Evolutionary conservation across 805 yeast species (phyloP), one percentile per base, ranked within the genome.

Genomic region (Blastobotrys robertii): DNA sequence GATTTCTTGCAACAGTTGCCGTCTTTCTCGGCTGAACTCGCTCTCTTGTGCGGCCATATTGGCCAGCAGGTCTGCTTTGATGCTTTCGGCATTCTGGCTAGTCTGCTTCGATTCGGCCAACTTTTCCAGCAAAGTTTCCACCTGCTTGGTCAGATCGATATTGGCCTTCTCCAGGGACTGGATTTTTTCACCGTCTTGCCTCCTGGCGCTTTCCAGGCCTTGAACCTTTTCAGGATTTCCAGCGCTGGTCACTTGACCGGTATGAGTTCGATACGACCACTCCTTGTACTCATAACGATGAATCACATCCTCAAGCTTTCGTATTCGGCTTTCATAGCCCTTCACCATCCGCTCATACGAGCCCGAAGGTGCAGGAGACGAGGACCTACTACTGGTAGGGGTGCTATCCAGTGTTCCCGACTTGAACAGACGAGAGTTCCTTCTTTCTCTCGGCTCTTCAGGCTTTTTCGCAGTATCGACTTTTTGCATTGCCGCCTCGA

Each of bases 261-360:
- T 11, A 13, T 13, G 11, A 10, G 39, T 31, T 8, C 14, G 32
- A n/a, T 19, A 25, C 16, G 38, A 25, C 14, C n/a, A 30, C 15
- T 37, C 46, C n/a, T 46, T 38, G 36, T 37, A 46, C 35, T 76
- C 84, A 42, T 77, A 81, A 48, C 83, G 85, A 56, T 86, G 92
- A 11, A 87, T 63, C 32, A 86, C 61, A 43, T 76, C 80, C 52
- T 87, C 96, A 41, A 90, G 69, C 51, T 82, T 82, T 48, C 75
- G 76, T 34, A 90, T 84, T 42, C 95, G 66, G 8, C 74, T 61
- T 57, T 81, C 81, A 49, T 86, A 80, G 0, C 84, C 84, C 49
- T 70, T 70, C 8, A 81, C 64, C 9, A 72, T 54, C 35, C 70
- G 76, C 3, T 63, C 53, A 15, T 47, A 44, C 39, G 31, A 19